Evolutionary conservation across 768 basidiomycete genomes (phyloP).

Genomic region (Pulveroboletus ravenelii): DNA sequence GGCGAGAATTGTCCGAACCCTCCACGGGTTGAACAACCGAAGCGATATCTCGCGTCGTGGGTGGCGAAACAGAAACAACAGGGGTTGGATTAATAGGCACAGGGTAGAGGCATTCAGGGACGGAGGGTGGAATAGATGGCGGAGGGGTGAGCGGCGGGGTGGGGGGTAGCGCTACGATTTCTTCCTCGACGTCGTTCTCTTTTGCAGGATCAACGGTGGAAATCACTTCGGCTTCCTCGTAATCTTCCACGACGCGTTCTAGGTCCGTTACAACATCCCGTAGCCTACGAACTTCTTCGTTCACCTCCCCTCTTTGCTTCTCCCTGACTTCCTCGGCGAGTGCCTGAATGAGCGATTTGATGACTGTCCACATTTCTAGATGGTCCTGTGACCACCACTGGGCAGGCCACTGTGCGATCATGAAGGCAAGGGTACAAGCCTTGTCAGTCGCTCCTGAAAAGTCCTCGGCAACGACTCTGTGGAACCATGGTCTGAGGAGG

Average conservation of each 20-base stretch:
- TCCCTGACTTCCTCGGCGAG: constrained; percentile 63
- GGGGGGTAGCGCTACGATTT: constrained; percentile 13
- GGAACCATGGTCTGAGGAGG: constrained; percentile 70
- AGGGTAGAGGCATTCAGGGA: constrained; percentile 17
- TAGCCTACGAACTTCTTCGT: constrained; percentile 46
- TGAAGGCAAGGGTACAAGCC: constrained; percentile 41
- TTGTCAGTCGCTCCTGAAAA: constrained; percentile 35
- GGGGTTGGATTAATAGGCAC: background rate
- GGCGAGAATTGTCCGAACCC: constrained; percentile 2
- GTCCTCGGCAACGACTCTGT: constrained; percentile 41
- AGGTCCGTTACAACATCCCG: constrained; percentile 48
- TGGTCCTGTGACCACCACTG: constrained; percentile 66
- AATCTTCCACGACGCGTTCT: constrained; percentile 41
- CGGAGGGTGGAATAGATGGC: constrained; percentile 13
- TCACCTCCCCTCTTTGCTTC: constrained; percentile 37
- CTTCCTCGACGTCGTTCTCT: constrained; percentile 12
- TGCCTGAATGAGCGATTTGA: constrained; percentile 54
- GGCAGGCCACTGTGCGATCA: constrained; percentile 63
- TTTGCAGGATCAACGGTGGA: constrained; percentile 19
- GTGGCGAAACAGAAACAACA: background rate
- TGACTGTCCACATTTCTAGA: constrained; percentile 54
- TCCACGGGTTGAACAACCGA: constrained; percentile 1
- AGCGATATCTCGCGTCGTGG: constrained; percentile 6
- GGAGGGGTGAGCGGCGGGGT: constrained; percentile 21
- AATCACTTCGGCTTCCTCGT: constrained; percentile 31